Evolutionary conservation across 768 basidiomycete species (phyloP).

Genomic region (Rhizopogon vulgaris): DNA sequence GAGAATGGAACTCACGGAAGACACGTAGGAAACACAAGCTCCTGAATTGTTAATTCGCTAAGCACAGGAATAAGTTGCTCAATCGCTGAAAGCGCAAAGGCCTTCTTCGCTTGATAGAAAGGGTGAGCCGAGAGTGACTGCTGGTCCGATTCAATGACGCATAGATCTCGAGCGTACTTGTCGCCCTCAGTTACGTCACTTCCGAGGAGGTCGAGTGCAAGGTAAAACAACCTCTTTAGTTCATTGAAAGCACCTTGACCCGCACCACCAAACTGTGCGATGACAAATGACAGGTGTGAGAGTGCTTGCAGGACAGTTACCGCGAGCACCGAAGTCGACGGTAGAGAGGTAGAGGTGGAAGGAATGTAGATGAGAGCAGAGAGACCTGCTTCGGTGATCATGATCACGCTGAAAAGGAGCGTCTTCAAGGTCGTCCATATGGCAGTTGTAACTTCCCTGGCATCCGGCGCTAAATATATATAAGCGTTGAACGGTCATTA

Average conservation of each 20-base stretch:
- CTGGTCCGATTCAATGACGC: constrained; percentile 23
- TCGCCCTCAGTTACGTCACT: constrained; percentile 30
- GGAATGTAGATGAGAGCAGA: constrained; percentile 48
- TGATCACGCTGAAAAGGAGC: constrained; percentile 64
- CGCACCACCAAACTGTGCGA: constrained; percentile 72
- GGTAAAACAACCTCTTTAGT: constrained; percentile 69
- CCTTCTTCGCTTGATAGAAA: constrained; percentile 33
- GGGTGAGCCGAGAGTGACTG: constrained; percentile 17
- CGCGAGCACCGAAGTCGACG: constrained; percentile 44
- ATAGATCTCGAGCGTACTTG: constrained; percentile 33
- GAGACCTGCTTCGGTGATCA: constrained; percentile 61
- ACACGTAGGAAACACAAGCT: constrained; percentile 54
- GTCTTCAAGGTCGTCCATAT: constrained; percentile 72
- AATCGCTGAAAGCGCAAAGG: constrained; percentile 66
- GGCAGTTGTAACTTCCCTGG: constrained; percentile 37
- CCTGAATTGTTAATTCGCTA: constrained; percentile 43
- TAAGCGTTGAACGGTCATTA: constrained; percentile 2
- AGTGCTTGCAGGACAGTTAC: constrained; percentile 50
- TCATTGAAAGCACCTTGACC: constrained; percentile 56
- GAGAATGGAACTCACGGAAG: constrained; percentile 47
- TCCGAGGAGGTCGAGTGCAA: constrained; percentile 68
- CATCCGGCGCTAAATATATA: constrained; percentile 32
- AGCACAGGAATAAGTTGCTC: constrained; percentile 73
- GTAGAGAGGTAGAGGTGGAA: constrained; percentile 23
- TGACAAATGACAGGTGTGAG: constrained; percentile 66